Evolutionary conservation across 306 rosid species (phyloP), one percentile per base, ranked within the genome.

Genomic region (Glycyrrhiza uralensis): DNA sequence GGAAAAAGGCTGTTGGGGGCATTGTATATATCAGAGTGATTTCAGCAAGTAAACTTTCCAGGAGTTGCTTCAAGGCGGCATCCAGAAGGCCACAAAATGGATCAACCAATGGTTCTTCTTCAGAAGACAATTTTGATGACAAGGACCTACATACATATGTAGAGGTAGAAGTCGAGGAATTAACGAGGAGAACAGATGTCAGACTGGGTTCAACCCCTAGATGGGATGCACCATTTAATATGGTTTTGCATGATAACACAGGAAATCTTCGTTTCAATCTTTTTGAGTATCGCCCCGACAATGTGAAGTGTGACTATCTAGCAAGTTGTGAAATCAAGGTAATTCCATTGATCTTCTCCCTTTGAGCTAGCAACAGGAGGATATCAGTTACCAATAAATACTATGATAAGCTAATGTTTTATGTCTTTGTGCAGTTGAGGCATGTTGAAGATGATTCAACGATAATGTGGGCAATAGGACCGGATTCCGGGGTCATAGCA

Each of bases 241-340:
- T 95, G 99, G 88, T 91, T 80, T 85, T 91, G 57, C 99, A 95
- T 22, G 97, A 88, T 22, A 85, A 83, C 78, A 4, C 86, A 1
- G 99, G 96, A 82, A 85, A 46, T 61, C 77, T 91, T 35, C 90
- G 94, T 18, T 92, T 95, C 79, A 80, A 85, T 81, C 93, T 95
- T 74, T 88, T 81, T 6, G 96, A 88, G 82, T 80, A 77, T 65
- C 75, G 66, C 56, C 90, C 96, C 33, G 81, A 32, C 83, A 80
- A 55, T 81, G 90, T 91, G 82, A 95, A 90, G 85, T 95, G 85
- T 66, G 94, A 95, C 79, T 85, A 84, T 80, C 85, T 95, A 77
- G 84, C 96, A 30, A 88, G 89, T 77, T 91, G 99, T 77, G 99
- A 95, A 81, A 78, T 91, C 69, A 91, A 91, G 97, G 99, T 95